These are phyloP conservation scores for Asterochloris erici DNA, from an alignment of 139 green algal species.

Conservation along the genomic window DNA sequence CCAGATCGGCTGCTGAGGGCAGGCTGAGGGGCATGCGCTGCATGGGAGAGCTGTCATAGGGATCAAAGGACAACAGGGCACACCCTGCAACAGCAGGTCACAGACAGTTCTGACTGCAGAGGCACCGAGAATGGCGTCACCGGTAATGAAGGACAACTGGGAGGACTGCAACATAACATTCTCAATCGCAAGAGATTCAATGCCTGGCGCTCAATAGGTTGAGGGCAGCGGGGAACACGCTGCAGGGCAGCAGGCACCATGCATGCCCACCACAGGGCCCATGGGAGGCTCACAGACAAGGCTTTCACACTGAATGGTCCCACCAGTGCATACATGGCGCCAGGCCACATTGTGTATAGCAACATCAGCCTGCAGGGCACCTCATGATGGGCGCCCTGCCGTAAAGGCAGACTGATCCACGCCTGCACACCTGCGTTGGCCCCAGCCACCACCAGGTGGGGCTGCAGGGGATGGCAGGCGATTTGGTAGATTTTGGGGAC, in stretches of 20 bases:
- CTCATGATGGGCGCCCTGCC: background rate
- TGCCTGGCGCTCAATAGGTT: too few species aligned
- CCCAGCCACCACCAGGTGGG: conserved; percentile 40
- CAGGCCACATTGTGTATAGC: too few species aligned
- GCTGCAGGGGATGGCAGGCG: conserved; percentile 46
- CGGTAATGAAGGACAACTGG: too few species aligned
- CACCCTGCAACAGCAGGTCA: conserved; percentile 11
- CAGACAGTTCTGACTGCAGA: background rate
- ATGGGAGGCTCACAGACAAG: too few species aligned
- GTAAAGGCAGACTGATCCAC: background rate
- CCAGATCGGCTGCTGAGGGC: background rate
- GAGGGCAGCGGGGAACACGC: too few species aligned
- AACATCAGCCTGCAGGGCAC: background rate
- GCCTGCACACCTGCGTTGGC: conserved; percentile 40
- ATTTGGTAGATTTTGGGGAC: conserved; percentile 54
- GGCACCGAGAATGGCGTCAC: background rate
- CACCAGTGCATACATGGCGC: too few species aligned
- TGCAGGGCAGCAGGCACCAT: too few species aligned
- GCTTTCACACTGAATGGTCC: too few species aligned
- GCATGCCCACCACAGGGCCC: too few species aligned
- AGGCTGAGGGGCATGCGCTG: conserved; percentile 31
- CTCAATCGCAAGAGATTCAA: too few species aligned
- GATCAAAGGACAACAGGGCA: conserved; percentile 39
- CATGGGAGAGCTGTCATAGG: conserved; percentile 25
- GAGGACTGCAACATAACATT: too few species aligned